Percentiles rank a stretch among this genome's conserved stretches.
These are phyloP conservation scores for Pichia cactophila DNA, from an alignment of 1,139 yeast genomes.

Conservation along the genomic window DNA sequence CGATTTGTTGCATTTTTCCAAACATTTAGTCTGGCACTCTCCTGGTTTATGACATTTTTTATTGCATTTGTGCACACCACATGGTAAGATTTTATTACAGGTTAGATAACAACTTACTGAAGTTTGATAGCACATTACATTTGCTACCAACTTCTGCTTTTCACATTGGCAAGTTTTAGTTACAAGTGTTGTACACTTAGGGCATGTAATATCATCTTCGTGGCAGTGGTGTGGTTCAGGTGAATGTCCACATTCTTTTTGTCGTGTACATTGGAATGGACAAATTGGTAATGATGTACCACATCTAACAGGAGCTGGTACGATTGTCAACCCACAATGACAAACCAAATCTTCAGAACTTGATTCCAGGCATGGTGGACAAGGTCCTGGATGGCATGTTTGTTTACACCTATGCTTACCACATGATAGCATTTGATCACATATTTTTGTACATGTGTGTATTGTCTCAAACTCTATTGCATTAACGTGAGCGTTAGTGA, in stretches of 20 bases:
- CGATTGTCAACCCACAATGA: constrained; percentile 74
- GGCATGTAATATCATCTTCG: constrained; percentile 53
- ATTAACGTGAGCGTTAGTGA: constrained; percentile 23
- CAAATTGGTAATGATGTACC: constrained; percentile 70
- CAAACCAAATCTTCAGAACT: constrained; percentile 76
- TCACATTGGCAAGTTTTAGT: constrained; percentile 70
- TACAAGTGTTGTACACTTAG: constrained; percentile 67
- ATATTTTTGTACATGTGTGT: constrained; percentile 68
- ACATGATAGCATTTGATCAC: constrained; percentile 62
- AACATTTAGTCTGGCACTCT: constrained; percentile 36
- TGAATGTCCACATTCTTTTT: constrained; percentile 65
- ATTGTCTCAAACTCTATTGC: constrained; percentile 63
- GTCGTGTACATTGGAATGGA: constrained; percentile 57
- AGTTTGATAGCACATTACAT: constrained; percentile 64
- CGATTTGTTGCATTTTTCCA: constrained; percentile 45
- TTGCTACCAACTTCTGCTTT: constrained; percentile 42
- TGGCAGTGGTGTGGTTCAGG: constrained; percentile 75
- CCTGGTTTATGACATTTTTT: constrained; percentile 43
- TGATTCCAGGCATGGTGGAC: constrained; percentile 80
- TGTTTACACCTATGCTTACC: constrained; percentile 67
- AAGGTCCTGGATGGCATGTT: constrained; percentile 77
- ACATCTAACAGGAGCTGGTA: constrained; percentile 85
- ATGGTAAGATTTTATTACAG: constrained; percentile 49
- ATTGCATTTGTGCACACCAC: constrained; percentile 64
- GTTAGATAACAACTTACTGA: constrained; percentile 64